Evolutionary conservation across 2,329 filamentous ascomycete genomes (phyloP), one percentile per base, ranked within the genome.

Genomic region (Drechslerella dactyloides): DNA sequence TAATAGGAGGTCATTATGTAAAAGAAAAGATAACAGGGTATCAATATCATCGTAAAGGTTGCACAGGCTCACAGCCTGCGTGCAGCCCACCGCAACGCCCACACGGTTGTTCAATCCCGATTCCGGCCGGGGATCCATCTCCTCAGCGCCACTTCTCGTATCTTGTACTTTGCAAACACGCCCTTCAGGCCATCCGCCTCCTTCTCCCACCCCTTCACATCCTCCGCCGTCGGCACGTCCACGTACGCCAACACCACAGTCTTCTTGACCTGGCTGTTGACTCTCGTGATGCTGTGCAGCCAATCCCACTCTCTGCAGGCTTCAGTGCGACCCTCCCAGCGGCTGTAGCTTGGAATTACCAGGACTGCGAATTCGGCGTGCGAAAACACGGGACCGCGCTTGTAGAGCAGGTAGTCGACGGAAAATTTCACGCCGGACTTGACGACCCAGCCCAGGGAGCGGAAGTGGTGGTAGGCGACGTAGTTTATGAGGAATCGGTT

Each of bases 341-440:
- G 82, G 5, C 81, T 87, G 78, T 96, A 97, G 0, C 91, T 89
- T 0, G 94, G 93, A 2, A 97, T 78, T 44, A 99, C 86, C 23
- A 93, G 83, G 48, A 97, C 81, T 0, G 91, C 93, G 78, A 97
- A 99, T 78, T 97, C 92, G 21, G 94, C 94, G 78, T 99, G 94
- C 21, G 91, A 88, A 79, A 99, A 97, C 0, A 94, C 93, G 0
- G 94, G 94, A 0, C 94, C 94, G 19, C 92, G 89, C 64, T 91
- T 88, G 80, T 99, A 99, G 6, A 99, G 85, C n/a, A 99, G 82
- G 82, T 91, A 97, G 79, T 99, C 94, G 8, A 92, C 90, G 21
- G 90, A 91, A 76, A 99, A 99, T 78, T 99, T 99, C 78, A 96
- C 88, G 37, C 94, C 96, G 3, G 90, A 87, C 13, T 96, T 89